Conservation (phyloP, 139 green algal species). For the Prasinococcaceae sp. region DNA sequence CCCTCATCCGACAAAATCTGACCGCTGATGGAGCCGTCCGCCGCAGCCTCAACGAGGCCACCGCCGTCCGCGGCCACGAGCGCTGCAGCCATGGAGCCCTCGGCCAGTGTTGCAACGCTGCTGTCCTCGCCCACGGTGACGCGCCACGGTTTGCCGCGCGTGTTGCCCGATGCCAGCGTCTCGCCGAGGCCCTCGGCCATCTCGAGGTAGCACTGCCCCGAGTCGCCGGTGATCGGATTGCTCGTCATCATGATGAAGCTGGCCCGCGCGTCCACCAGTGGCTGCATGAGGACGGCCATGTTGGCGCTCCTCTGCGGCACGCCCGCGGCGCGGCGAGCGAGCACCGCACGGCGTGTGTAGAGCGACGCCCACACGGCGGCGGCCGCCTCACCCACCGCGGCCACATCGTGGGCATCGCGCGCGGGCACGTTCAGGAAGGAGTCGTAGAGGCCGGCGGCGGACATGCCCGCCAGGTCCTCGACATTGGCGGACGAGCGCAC, state of each 20-base stretch:
- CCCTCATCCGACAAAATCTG: constrained; percentile 41
- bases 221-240: constrained; percentile 21
- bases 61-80: background rate
- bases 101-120: background rate
- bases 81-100: background rate
- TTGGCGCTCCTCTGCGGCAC: constrained; percentile 46
- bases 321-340: constrained; percentile 41
- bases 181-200: constrained; percentile 77
- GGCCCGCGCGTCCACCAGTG: constrained; percentile 21
- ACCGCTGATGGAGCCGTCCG: background rate
- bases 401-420: constrained; percentile 14
- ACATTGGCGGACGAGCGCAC: constrained; percentile 78
- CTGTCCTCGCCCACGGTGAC: constrained; percentile 50
- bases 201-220: constrained; percentile 51
- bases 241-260: constrained; percentile 21
- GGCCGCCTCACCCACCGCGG: background rate
- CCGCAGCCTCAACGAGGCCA: background rate
- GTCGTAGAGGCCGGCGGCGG: constrained; percentile 89
- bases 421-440: constrained; percentile 51
- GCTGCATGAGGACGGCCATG: constrained; percentile 85
- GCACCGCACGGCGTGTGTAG: constrained; percentile 67
- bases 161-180: constrained; percentile 69
- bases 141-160: constrained; percentile 72
- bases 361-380: constrained; percentile 77
- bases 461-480: constrained; percentile 78